Evolutionary conservation across 495 filamentous ascomycete species (phyloP).

Genomic region (Aspergillus mulundensis): DNA sequence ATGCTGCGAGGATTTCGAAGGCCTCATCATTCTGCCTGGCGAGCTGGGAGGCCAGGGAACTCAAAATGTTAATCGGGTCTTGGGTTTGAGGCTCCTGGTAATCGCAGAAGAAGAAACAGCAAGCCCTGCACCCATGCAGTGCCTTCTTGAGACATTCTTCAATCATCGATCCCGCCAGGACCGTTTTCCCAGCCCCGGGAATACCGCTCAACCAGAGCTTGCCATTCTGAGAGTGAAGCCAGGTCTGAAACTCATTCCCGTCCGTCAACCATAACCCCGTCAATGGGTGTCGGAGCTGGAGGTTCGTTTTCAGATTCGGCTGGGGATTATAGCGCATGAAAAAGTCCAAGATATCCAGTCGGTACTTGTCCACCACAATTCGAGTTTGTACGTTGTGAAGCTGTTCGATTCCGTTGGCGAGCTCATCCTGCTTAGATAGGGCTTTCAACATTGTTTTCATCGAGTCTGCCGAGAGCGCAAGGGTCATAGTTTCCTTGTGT

Average conservation of each 20-base stretch:
- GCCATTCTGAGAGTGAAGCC: background rate
- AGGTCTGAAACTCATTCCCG: background rate
- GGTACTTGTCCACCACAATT: background rate
- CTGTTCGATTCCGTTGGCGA: background rate
- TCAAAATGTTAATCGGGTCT: background rate
- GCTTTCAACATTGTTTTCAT: background rate
- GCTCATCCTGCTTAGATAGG: background rate
- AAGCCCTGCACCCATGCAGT: background rate
- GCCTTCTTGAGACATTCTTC: background rate
- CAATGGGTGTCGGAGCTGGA: background rate
- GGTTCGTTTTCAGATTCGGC: background rate
- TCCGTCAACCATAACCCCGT: conserved; percentile 2
- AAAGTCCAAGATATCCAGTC: background rate
- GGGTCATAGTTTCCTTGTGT: background rate
- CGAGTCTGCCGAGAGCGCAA: background rate
- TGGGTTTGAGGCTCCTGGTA: background rate
- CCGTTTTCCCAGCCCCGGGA: conserved; percentile 2
- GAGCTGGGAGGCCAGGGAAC: background rate
- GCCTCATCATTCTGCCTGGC: background rate
- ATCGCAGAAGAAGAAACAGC: conserved; percentile 1
- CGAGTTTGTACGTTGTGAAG: background rate
- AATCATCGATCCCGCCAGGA: background rate
- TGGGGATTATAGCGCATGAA: conserved; percentile 3
- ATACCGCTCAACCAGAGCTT: background rate
- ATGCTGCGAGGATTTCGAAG: background rate